phyloP scores from a whole-genome alignment of 23 red algal species.

The Gracilaria domingensis region DNA sequence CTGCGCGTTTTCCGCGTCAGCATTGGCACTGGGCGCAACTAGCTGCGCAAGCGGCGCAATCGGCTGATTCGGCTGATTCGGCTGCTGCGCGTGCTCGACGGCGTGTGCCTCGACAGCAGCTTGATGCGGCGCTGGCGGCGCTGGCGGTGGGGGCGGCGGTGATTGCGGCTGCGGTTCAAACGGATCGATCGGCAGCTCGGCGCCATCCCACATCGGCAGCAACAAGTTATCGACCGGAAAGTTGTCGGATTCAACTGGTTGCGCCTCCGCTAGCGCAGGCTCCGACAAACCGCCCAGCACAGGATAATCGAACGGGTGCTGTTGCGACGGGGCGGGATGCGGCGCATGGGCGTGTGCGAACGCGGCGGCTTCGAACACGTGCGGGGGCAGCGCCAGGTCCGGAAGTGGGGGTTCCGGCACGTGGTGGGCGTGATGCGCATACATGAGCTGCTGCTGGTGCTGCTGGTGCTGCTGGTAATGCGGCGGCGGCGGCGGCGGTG shows the following conservation, averaged over 20 bases:
- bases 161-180: neutral
- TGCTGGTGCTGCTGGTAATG: neutral
- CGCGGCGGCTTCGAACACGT: neutral
- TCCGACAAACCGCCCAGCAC: neutral
- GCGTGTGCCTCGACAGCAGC: too few relatives aligned
- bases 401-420: neutral
- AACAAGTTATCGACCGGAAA: constrained; percentile 9
- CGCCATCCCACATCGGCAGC: constrained; percentile 18
- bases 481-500: neutral
- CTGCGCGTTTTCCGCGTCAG: neutral
- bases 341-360: neutral
- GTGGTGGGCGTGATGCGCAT: neutral
- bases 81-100: neutral
- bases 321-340: neutral
- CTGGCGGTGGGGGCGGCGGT: neutral
- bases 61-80: neutral
- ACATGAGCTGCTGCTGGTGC: neutral
- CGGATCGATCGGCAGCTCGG: constrained; percentile 17
- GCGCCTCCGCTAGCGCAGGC: neutral
- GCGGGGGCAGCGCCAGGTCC: neutral
- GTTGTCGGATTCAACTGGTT: neutral
- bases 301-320: neutral
- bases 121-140: too few relatives aligned
- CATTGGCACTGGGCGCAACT: neutral
- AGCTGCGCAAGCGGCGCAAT: neutral